Percentiles rank a stretch among this genome's conserved stretches.
Conservation (phyloP, 23 red algal genomes). For the Gracilaria gracilis region DNA sequence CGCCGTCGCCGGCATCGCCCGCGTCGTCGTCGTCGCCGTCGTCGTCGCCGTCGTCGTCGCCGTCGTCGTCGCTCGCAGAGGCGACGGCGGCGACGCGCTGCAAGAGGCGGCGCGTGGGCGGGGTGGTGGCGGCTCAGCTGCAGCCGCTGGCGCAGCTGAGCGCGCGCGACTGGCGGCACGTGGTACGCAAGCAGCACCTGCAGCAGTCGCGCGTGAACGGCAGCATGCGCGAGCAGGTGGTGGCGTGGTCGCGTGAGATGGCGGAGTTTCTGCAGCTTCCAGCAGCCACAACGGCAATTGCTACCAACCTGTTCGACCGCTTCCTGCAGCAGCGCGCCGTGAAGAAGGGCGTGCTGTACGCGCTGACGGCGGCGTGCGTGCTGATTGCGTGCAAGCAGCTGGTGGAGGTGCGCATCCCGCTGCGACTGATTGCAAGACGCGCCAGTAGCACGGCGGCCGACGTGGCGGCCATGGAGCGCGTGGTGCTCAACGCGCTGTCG, state of each 20-base stretch:
- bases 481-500: slow-evolving; percentile 40
- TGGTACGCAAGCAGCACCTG: neutral
- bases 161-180: neutral
- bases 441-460: neutral
- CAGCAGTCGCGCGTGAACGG: neutral
- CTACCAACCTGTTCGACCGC: slow-evolving; percentile 62
- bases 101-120: neutral
- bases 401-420: neutral
- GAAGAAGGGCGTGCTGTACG: slow-evolving; percentile 28
- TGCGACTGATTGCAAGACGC: slow-evolving; percentile 3
- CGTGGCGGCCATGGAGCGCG: slow-evolving; percentile 17
- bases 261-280: slow-evolving; percentile 8
- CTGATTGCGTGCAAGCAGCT: slow-evolving; percentile 52
- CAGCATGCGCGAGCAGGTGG: slow-evolving; percentile 46
- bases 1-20: neutral
- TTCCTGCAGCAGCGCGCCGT: slow-evolving; percentile 3
- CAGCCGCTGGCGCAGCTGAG: slow-evolving; percentile 6
- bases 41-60: neutral
- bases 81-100: neutral
- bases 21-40: neutral
- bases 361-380: slow-evolving; percentile 45
- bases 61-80: neutral
- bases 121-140: neutral
- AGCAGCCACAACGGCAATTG: neutral
- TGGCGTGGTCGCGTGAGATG: slow-evolving; percentile 48